phyloP scores from a whole-genome alignment of 257 asterid genomes.

The Plectranthus barbatus region DNA sequence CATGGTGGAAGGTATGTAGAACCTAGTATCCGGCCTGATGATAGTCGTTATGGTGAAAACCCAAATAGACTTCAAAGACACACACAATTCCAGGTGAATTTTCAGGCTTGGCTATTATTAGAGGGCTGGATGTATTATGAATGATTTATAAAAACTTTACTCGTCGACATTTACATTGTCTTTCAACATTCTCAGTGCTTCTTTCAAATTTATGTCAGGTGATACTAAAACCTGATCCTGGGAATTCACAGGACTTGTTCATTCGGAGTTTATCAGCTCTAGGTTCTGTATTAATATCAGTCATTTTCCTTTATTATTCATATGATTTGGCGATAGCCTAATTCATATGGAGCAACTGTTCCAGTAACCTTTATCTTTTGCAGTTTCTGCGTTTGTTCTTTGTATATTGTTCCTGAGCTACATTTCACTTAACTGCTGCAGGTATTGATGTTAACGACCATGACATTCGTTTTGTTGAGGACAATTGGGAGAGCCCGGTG shows the following conservation, averaged over 20 bases:
- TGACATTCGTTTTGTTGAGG: slow-evolving; percentile 99
- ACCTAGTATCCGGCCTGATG: slow-evolving; percentile 97
- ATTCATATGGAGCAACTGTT: neutral
- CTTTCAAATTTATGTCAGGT: slow-evolving; percentile 55
- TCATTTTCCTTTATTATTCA: slow-evolving; percentile 7
- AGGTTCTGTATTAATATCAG: slow-evolving; percentile 36
- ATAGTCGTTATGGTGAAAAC: slow-evolving; percentile 97
- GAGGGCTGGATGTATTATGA: neutral
- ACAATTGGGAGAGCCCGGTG: slow-evolving; percentile 99
- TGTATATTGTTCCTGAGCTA: slow-evolving; percentile 15
- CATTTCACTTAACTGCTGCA: slow-evolving; percentile 22
- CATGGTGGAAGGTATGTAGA: slow-evolving; percentile 80
- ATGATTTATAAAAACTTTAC: neutral
- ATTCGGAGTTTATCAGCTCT: slow-evolving; percentile 93
- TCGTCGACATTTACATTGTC: slow-evolving; percentile 1
- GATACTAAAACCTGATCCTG: slow-evolving; percentile 98
- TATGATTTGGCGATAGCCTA: slow-evolving; percentile 6
- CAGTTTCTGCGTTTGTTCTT: neutral
- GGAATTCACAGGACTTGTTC: slow-evolving; percentile 93
- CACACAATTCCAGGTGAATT: slow-evolving; percentile 86
- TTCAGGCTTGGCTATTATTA: neutral
- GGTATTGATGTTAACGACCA: slow-evolving; percentile 92
- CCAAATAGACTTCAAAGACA: slow-evolving; percentile 98
- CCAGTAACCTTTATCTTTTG: neutral
- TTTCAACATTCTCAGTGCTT: slow-evolving; percentile 16